Conservation (phyloP, 768 basidiomycete species). For the Agrocybe praecox region DNA sequence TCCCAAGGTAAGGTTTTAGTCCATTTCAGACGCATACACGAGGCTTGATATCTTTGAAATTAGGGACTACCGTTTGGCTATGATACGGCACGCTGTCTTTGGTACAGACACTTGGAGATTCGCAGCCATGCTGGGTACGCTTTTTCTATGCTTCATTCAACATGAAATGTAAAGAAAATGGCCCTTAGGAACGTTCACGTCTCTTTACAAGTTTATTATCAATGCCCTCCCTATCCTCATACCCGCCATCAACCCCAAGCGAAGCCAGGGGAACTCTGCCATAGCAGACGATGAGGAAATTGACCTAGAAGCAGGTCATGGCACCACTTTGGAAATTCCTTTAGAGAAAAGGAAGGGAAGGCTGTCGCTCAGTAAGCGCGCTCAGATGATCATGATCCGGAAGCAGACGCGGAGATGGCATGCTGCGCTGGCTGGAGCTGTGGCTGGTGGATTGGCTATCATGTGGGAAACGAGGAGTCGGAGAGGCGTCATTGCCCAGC, state of each 20-base stretch:
- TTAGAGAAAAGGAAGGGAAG: conserved; percentile 44
- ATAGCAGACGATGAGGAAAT: conserved; percentile 28
- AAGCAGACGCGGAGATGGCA: conserved; percentile 80
- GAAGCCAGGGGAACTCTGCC: conserved; percentile 24
- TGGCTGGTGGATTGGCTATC: conserved; percentile 74
- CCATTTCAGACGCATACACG: neutral
- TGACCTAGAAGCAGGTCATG: conserved; percentile 21
- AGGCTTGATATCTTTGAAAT: neutral
- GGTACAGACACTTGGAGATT: conserved; percentile 84
- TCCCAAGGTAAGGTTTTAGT: conserved; percentile 55
- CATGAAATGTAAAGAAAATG: neutral
- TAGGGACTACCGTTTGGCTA: conserved; percentile 63
- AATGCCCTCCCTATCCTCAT: conserved; percentile 78
- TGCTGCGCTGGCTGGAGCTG: conserved; percentile 73
- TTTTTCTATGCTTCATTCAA: conserved; percentile 1
- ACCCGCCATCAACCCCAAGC: conserved; percentile 41
- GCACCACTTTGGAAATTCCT: conserved; percentile 29
- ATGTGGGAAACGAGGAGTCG: conserved; percentile 74
- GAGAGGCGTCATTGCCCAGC: conserved; percentile 75
- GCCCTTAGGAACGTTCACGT: conserved; percentile 66
- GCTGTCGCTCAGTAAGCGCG: conserved; percentile 63
- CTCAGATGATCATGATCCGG: conserved; percentile 61
- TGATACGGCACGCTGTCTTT: conserved; percentile 83
- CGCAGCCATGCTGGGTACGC: conserved; percentile 81
- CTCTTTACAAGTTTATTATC: conserved; percentile 77